These are phyloP conservation scores for Globisporangium paddicum DNA, from an alignment of 352 stramenopile species.

Conservation along the genomic window DNA sequence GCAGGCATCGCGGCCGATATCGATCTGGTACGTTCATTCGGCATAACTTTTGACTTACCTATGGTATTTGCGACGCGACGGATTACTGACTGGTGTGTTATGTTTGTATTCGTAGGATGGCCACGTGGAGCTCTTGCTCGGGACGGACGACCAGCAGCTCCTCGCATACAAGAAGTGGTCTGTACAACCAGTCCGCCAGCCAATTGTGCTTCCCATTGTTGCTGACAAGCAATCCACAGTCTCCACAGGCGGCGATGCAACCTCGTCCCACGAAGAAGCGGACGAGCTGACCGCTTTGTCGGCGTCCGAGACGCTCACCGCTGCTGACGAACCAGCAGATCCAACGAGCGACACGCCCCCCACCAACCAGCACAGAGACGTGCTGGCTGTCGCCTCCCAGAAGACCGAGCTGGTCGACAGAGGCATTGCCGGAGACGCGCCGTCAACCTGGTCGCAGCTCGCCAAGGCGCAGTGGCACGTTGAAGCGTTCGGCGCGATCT, in stretches of 20 bases:
- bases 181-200: background rate
- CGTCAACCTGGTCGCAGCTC: constrained; percentile 28
- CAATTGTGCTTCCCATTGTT: background rate
- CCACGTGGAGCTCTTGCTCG: constrained; percentile 47
- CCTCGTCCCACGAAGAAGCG: background rate
- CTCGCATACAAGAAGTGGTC: constrained; percentile 43
- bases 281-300: background rate
- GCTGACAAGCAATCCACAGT: background rate
- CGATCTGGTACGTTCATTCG: constrained; percentile 34
- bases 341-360: background rate
- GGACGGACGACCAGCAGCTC: constrained; percentile 52
- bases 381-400: background rate
- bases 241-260: background rate
- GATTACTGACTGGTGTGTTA: background rate
- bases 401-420: background rate
- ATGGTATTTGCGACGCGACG: too few relatives aligned
- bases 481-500: constrained; percentile 60
- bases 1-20: constrained; percentile 44
- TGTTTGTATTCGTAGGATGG: constrained; percentile 36
- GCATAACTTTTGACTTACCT: too few relatives aligned
- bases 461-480: constrained; percentile 32
- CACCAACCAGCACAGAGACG: background rate
- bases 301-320: background rate
- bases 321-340: background rate
- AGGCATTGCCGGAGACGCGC: background rate